A percentile compares a stretch with the other conserved stretches of the same genome.
phyloP scores from a whole-genome alignment of 73 alveolate genomes.

The Paramecium sonneborni region DNA sequence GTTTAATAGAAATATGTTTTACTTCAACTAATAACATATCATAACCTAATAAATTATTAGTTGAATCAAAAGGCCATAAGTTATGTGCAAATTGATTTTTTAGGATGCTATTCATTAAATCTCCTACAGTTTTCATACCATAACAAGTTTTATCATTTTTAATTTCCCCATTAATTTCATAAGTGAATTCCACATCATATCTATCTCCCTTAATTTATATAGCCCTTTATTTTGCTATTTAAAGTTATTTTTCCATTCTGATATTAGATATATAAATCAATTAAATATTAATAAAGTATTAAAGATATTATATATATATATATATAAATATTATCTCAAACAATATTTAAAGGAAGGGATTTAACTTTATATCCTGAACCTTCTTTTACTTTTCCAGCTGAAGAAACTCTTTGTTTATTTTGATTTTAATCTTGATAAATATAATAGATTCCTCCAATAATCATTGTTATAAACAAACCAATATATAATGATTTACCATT shows the following conservation, averaged over 20 bases:
- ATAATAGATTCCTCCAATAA: slow-evolving; percentile 9
- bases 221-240: not conserved
- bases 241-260: no score
- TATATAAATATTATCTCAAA: not conserved
- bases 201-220: not conserved
- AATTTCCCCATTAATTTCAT: not conserved
- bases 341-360: slow-evolving; percentile 54
- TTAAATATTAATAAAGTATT: no score
- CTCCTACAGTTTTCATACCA: not conserved
- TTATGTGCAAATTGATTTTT: not conserved
- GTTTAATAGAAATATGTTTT: not conserved
- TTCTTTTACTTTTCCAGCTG: not conserved
- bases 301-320: not conserved
- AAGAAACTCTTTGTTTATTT: not conserved
- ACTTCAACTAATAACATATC: not conserved
- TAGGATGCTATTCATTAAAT: not conserved
- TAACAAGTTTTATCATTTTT: not conserved
- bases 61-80: not conserved
- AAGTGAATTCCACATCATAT: not conserved
- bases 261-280: no score
- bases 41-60: not conserved
- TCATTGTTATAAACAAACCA: slow-evolving; percentile 12
- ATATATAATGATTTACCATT: not conserved
- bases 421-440: slow-evolving; percentile 4
- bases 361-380: slow-evolving; percentile 64